Conservation (phyloP, 2,329 filamentous ascomycete species). For the Dissoconium aciculare region DNA sequence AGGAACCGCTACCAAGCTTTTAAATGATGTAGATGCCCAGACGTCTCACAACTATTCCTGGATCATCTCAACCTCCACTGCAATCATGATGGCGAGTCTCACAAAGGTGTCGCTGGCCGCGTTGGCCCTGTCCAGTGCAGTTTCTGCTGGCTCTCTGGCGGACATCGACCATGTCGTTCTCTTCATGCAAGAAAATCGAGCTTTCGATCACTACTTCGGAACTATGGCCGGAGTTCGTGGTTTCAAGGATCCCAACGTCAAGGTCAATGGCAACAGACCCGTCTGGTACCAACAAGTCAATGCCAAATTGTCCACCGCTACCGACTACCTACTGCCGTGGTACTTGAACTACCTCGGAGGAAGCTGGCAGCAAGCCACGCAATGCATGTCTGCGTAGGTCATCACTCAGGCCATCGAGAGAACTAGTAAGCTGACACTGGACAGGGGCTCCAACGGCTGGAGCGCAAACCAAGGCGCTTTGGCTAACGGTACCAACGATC, state of each 20-base stretch:
- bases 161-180: slow-evolving; percentile 44
- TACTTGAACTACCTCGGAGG: slow-evolving; percentile 40
- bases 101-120: slow-evolving; percentile 4
- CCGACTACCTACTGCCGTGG: slow-evolving; percentile 37
- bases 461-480: slow-evolving; percentile 37
- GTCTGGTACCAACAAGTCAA: slow-evolving; percentile 36
- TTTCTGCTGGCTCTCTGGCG: slow-evolving; percentile 12
- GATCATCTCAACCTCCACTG: too few species aligned
- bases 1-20: too few species aligned
- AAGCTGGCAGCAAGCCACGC: slow-evolving; percentile 35
- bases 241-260: slow-evolving; percentile 38
- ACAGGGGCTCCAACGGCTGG: slow-evolving; percentile 39
- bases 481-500: slow-evolving; percentile 43
- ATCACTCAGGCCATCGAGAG: slow-evolving; percentile 19
- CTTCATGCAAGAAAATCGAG: slow-evolving; percentile 41
- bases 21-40: too few species aligned
- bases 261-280: slow-evolving; percentile 13
- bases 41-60: too few species aligned
- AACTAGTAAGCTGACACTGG: slow-evolving; percentile 38
- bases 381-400: slow-evolving; percentile 43
- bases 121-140: slow-evolving; percentile 2
- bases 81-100: slow-evolving; percentile 4
- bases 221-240: slow-evolving; percentile 9
- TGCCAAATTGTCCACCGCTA: slow-evolving; percentile 27
- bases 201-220: slow-evolving; percentile 26